Percentiles rank a stretch among this genome's conserved stretches.
phyloP scores from a whole-genome alignment of 768 basidiomycete genomes.

The Lyophyllum decastes region DNA sequence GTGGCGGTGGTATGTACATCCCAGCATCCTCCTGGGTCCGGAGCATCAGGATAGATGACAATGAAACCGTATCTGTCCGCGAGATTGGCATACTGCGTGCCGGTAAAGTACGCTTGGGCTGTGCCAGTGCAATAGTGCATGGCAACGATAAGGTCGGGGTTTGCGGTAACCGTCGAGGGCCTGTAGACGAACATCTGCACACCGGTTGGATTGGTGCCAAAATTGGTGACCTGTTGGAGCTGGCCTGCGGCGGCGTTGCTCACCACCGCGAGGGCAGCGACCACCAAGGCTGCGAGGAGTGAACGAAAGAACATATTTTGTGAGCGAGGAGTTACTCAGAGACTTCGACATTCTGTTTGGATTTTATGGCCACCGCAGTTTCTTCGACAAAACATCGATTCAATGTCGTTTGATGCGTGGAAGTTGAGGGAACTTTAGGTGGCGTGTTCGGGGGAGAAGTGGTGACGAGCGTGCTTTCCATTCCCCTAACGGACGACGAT shows the following conservation, averaged over 20 bases:
- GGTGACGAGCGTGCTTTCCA: too few species aligned
- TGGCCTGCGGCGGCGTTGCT: slow-evolving; percentile 25
- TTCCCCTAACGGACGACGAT: too few species aligned
- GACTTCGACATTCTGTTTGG: neutral
- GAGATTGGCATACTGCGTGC: slow-evolving; percentile 49
- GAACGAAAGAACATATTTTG: slow-evolving; percentile 11
- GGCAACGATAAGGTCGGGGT: slow-evolving; percentile 51
- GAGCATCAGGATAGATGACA: slow-evolving; percentile 52
- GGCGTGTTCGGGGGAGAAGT: too few species aligned
- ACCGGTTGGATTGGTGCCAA: slow-evolving; percentile 54
- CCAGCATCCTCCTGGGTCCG: slow-evolving; percentile 49
- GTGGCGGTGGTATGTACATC: slow-evolving; percentile 52
- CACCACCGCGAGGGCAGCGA: slow-evolving; percentile 21
- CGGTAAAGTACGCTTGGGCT: slow-evolving; percentile 50
- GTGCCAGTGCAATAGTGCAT: slow-evolving; percentile 55
- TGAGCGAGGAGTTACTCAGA: neutral
- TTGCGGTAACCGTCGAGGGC: slow-evolving; percentile 35
- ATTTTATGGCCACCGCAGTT: neutral
- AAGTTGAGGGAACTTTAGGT: too few species aligned
- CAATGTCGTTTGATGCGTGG: slow-evolving; percentile 6
- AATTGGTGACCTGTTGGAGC: slow-evolving; percentile 44
- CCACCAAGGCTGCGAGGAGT: slow-evolving; percentile 10
- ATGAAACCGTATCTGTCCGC: slow-evolving; percentile 52
- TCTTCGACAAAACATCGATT: slow-evolving; percentile 16
- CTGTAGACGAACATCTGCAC: slow-evolving; percentile 49